phyloP scores from a whole-genome alignment of 768 basidiomycete genomes.

The Xerocomellus dryophilus region DNA sequence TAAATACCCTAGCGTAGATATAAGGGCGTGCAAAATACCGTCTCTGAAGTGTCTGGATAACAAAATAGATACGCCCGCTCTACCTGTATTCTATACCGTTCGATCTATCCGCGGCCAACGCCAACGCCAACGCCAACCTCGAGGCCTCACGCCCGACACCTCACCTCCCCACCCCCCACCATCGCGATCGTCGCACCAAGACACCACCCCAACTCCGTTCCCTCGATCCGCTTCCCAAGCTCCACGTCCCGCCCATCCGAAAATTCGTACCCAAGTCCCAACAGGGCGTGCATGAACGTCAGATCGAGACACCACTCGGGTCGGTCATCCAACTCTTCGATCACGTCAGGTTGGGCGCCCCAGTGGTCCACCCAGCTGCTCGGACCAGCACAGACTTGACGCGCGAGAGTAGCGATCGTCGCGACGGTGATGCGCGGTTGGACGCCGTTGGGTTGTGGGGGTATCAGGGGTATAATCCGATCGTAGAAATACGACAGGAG shows the following conservation, averaged over 20 bases:
- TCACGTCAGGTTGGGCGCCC: conserved; percentile 43
- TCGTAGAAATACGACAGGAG: conserved; percentile 99
- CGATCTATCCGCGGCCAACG: not conserved
- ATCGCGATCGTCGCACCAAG: conserved; percentile 80
- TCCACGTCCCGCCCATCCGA: conserved; percentile 58
- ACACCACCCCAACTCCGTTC: conserved; percentile 93
- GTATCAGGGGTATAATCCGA: conserved; percentile 77
- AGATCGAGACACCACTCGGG: conserved; percentile 96
- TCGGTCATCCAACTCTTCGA: conserved; percentile 71
- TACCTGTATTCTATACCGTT: not conserved
- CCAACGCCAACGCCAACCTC: no score
- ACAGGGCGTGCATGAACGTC: conserved; percentile 89
- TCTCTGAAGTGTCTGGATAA: not conserved
- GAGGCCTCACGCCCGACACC: conserved; percentile 40
- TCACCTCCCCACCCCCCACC: conserved; percentile 59
- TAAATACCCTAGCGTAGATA: no score
- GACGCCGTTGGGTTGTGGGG: conserved; percentile 20
- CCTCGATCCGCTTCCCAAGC: conserved; percentile 84
- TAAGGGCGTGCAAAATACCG: not conserved
- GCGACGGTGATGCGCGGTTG: conserved; percentile 44
- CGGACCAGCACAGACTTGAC: conserved; percentile 70
- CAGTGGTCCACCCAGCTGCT: conserved; percentile 53
- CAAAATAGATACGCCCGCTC: not conserved
- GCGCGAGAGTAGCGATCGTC: conserved; percentile 62
- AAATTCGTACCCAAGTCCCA: conserved; percentile 91